Conservation (phyloP, 2,329 filamentous ascomycete genomes). For the Xylaria hypoxylon region DNA sequence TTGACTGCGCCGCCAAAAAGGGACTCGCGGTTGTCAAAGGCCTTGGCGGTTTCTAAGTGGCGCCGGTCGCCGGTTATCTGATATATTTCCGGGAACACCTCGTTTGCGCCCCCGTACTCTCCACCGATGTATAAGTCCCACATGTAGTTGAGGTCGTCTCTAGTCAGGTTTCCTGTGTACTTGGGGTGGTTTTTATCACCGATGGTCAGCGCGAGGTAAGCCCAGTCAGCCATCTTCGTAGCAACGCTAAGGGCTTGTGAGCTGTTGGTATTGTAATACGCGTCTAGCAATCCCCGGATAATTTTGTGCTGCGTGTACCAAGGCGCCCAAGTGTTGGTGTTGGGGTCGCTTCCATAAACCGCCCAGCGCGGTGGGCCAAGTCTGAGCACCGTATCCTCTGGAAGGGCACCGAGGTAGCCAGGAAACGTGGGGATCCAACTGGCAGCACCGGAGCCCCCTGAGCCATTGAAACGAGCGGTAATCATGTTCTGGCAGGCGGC, state of each 20-base stretch:
- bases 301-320: constrained; percentile 54
- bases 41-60: constrained; percentile 49
- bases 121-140: constrained; percentile 52
- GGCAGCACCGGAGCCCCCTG: constrained; percentile 30
- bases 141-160: constrained; percentile 52
- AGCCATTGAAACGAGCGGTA: constrained; percentile 45
- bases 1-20: constrained; percentile 49
- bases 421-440: constrained; percentile 49
- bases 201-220: constrained; percentile 50
- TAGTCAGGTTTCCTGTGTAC: constrained; percentile 50
- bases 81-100: constrained; percentile 52
- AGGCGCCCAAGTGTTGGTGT: constrained; percentile 51
- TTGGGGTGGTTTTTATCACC: constrained; percentile 51
- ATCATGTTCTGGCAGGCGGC: constrained; percentile 50
- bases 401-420: constrained; percentile 50
- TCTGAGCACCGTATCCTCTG: constrained; percentile 50
- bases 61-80: constrained; percentile 47
- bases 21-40: constrained; percentile 51
- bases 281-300: constrained; percentile 51
- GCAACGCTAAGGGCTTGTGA: constrained; percentile 47
- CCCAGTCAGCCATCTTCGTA: constrained; percentile 51
- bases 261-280: constrained; percentile 53
- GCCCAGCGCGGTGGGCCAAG: constrained; percentile 52
- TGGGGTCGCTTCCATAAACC: constrained; percentile 46
- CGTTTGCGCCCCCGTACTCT: constrained; percentile 51